A percentile compares a stretch with the other conserved stretches of the same genome.
Conservation (phyloP, 306 rosid genomes). For the Sicyos baderoa region DNA sequence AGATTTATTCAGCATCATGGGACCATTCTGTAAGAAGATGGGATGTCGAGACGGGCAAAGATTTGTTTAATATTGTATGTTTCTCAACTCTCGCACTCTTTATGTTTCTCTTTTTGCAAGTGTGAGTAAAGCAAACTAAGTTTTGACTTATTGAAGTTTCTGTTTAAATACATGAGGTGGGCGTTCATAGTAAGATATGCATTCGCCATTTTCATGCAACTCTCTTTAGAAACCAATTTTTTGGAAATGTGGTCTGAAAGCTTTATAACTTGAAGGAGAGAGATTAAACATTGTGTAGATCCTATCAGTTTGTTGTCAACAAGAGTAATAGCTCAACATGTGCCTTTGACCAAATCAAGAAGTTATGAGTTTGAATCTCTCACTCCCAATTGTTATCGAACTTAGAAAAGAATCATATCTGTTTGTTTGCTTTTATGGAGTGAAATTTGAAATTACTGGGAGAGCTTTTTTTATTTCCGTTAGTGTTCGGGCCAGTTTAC, state of each 20-base stretch:
- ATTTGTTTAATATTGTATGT: conserved; percentile 35
- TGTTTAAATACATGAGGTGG: not conserved
- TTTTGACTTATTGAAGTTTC: not conserved
- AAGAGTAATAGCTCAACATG: too few relatives aligned
- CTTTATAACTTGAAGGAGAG: not conserved
- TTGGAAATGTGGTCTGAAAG: not conserved
- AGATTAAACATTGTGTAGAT: not conserved
- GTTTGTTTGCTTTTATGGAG: not conserved
- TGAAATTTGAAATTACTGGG: not conserved
- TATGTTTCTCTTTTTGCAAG: not conserved
- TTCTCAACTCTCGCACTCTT: not conserved
- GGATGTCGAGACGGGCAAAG: conserved; percentile 79
- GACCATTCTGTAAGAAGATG: conserved; percentile 80
- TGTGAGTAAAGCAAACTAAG: not conserved
- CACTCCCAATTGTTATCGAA: too few relatives aligned
- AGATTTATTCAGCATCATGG: conserved; percentile 86
- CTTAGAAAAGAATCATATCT: not conserved
- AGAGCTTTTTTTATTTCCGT: too few relatives aligned
- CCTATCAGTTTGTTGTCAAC: too few relatives aligned
- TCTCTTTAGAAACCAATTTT: not conserved
- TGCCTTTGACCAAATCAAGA: too few relatives aligned
- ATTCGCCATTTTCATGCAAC: not conserved
- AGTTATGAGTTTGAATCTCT: too few relatives aligned
- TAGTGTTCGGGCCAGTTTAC: not conserved
- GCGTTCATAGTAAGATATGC: not conserved